Base-by-base conservation (phyloP, 2,329 filamentous ascomycete species). In the Parasarocladium wereldwijsianum region DNA sequence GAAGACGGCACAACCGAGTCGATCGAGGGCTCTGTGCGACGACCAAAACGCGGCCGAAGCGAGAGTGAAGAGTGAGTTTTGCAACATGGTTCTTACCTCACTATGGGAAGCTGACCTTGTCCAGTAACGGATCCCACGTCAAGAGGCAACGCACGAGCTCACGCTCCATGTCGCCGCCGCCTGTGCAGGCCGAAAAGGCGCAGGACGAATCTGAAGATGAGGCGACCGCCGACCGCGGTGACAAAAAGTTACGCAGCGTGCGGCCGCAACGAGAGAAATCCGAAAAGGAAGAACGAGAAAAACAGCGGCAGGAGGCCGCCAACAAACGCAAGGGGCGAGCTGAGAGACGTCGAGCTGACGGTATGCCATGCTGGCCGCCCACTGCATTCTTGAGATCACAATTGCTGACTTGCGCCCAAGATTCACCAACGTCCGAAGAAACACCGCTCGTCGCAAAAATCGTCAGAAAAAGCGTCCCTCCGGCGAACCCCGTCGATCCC, bases 11-110 rank as follows among this genome's bases (percentile, higher is more conserved):
- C 60, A 9, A 60, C 62, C 8, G 52, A 63, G 19, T 47, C 50
- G 10, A 24, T 37, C 9, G 73, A 77, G 20, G 63, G 64, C 31
- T 60, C 60, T 22, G 66, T 58, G 2, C 36, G 79, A 39, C 73
- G 81, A 45, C 66, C 72, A 15, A 98, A 98, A 58, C 67, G 90
- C 45, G 77, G 76, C 37, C 72, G 87, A 37, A 93, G 90, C 45
- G 84, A 90, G 36, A 93, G 84, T 47, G 85, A 94, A 67, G 83
- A 93, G 87, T 96, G 66, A 55, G 84, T 72, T 17, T 11, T 16
- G 17, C 21, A 15, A 16, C 8, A 31, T n/a, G 27, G n/a, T 12
- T 8, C 5, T 29, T 6, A 4, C 18, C 8, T 29, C n/a, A 21
- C 26, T 34, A 31, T 36, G 43, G 13, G 32, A 30, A 28, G 33